Conservation (phyloP, 345 rosid species). For the Salix caprea region DNA sequence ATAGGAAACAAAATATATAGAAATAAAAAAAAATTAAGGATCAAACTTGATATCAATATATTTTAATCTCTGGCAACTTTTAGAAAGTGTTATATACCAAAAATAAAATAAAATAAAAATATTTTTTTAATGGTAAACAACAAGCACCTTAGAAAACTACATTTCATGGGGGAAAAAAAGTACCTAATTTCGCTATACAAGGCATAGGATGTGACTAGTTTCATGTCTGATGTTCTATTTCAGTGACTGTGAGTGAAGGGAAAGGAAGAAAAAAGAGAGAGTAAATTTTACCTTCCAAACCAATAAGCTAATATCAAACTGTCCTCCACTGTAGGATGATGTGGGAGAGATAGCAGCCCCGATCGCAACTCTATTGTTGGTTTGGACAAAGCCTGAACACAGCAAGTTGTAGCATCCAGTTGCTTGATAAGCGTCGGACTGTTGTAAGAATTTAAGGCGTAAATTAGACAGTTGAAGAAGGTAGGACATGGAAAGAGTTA, state of each 20-base stretch:
- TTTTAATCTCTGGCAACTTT: too few relatives aligned
- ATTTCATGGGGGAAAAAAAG: fast-evolving
- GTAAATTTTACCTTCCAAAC: constrained; percentile 83
- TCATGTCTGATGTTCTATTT: not conserved
- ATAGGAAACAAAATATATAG: too few relatives aligned
- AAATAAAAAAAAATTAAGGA: too few relatives aligned
- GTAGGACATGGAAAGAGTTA: not conserved
- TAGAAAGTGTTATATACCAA: too few relatives aligned
- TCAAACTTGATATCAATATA: too few relatives aligned
- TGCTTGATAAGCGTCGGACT: constrained; percentile 90
- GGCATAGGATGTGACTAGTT: not conserved
- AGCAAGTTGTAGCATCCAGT: constrained; percentile 96
- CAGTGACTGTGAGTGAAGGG: not conserved
- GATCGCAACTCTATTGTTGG: constrained; percentile 71
- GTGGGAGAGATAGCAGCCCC: constrained; percentile 98
- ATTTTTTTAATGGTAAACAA: too few relatives aligned
- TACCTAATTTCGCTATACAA: not conserved
- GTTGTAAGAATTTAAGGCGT: constrained; percentile 23
- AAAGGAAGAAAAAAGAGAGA: not conserved
- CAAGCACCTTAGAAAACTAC: too few relatives aligned
- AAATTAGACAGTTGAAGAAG: constrained; percentile 8
- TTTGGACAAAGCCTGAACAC: constrained; percentile 94
- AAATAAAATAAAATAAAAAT: too few relatives aligned
- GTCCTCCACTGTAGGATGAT: constrained; percentile 80
- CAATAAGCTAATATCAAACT: constrained; percentile 86